A percentile compares a stretch with the other conserved stretches of the same genome.
phyloP scores from a whole-genome alignment of 1,284 basidiomycete species.

The Fomitopsis palustris region DNA sequence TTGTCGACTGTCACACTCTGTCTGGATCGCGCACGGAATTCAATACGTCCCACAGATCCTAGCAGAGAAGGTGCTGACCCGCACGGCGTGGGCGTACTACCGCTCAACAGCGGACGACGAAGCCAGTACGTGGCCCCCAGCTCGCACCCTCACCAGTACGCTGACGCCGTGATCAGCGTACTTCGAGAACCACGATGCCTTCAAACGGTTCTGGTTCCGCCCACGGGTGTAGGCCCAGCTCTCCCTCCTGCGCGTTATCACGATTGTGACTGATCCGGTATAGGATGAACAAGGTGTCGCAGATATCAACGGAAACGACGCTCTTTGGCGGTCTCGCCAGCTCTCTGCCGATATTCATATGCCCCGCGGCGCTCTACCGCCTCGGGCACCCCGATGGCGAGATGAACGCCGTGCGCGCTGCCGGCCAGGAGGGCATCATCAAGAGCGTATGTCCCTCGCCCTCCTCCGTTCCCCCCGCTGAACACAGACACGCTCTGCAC shows the following conservation, averaged over 20 bases:
- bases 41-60: conserved; percentile 18
- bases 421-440: conserved; percentile 51
- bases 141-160: not conserved
- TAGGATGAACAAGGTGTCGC: conserved; percentile 31
- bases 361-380: conserved; percentile 56
- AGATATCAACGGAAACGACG: conserved; percentile 31
- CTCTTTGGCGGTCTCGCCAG: conserved; percentile 39
- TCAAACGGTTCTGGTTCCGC: conserved; percentile 46
- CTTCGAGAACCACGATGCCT: conserved; percentile 42
- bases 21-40: no score
- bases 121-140: conserved; percentile 27
- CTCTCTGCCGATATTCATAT: conserved; percentile 48
- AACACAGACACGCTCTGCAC: not conserved
- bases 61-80: conserved; percentile 30
- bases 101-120: conserved; percentile 45
- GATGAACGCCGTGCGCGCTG: conserved; percentile 54
- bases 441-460: conserved; percentile 44
- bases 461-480: not conserved
- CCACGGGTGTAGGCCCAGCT: conserved; percentile 36
- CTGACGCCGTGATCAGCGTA: conserved; percentile 25
- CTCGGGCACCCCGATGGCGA: conserved; percentile 67
- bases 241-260: not conserved
- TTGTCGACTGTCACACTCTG: no score
- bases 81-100: conserved; percentile 53
- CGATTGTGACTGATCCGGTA: not conserved